These are phyloP conservation scores for Dryadomyces quercus-mongolicae DNA, from an alignment of 2,329 filamentous ascomycete species.

Conservation along the genomic window DNA sequence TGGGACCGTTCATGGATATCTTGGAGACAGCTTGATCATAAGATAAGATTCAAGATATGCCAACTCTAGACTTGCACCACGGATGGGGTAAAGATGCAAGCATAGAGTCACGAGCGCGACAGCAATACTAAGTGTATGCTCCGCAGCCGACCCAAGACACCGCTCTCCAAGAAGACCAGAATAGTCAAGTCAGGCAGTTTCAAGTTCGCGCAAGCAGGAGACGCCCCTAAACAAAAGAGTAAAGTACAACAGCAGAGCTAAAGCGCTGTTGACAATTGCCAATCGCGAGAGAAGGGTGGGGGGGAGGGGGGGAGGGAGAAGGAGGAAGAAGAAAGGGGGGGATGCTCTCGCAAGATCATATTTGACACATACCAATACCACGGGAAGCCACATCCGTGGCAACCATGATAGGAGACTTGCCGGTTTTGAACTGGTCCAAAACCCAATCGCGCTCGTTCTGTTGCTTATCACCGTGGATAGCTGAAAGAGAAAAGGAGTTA, in stretches of 20 bases:
- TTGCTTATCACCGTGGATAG: conserved; percentile 98
- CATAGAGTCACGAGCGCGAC: conserved; percentile 67
- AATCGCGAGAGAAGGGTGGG: conserved; percentile 7
- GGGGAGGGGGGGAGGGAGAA: conserved; percentile 19
- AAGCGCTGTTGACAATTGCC: conserved; percentile 45
- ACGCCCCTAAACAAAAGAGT: conserved; percentile 82
- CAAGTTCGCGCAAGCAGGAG: conserved; percentile 80
- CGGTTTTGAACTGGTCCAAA: conserved; percentile 97
- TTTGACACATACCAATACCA: conserved; percentile 97
- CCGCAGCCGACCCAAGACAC: conserved; percentile 79
- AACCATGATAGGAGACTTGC: conserved; percentile 99
- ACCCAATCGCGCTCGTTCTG: conserved; percentile 99
- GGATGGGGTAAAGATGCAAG: conserved; percentile 50
- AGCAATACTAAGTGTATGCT: conserved; percentile 44
- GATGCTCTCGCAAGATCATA: conserved; percentile 1
- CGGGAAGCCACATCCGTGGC: conserved; percentile 98
- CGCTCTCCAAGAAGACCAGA: conserved; percentile 62
- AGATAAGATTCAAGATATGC: conserved; percentile 55
- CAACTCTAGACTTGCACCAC: conserved; percentile 68
- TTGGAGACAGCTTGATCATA: conserved; percentile 54
- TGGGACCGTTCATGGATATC: conserved; percentile 37
- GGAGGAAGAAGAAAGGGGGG: conserved; percentile 12
- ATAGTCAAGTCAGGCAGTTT: conserved; percentile 80
- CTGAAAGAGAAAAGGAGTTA: conserved; percentile 30
- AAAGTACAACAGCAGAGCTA: conserved; percentile 65